Evolutionary conservation across 495 filamentous ascomycete species (phyloP).

Genomic region (Penicillium chermesinum): DNA sequence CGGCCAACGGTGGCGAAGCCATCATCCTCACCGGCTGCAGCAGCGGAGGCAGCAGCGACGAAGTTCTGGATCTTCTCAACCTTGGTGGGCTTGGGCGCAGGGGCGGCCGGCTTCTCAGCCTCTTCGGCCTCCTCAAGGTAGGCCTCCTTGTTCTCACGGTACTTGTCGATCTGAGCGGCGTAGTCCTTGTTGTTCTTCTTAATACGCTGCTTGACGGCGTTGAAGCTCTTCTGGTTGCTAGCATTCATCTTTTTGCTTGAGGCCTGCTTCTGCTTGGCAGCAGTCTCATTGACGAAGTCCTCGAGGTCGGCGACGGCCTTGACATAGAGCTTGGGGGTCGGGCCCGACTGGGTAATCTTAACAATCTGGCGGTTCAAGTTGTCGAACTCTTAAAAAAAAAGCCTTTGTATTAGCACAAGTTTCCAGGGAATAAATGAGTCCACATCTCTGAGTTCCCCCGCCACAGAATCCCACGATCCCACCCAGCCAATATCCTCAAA

Average conservation of each 20-base stretch:
- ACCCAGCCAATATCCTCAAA: neutral
- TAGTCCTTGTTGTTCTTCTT: conserved; percentile 98
- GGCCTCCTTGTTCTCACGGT: conserved; percentile 72
- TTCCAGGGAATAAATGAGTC: neutral
- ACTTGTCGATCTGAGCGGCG: conserved; percentile 77
- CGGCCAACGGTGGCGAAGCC: conserved; percentile 83
- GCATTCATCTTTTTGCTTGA: conserved; percentile 98
- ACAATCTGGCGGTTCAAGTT: conserved; percentile 88
- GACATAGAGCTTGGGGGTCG: conserved; percentile 83
- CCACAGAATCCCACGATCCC: neutral
- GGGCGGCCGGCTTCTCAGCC: conserved; percentile 46
- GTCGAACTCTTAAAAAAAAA: conserved; percentile 70
- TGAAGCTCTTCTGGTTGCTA: conserved; percentile 86
- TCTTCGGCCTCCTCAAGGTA: conserved; percentile 85
- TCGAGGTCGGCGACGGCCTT: conserved; percentile 91
- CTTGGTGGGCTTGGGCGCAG: conserved; percentile 35
- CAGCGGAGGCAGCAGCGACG: conserved; percentile 35
- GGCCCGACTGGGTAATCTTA: conserved; percentile 70
- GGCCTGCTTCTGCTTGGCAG: conserved; percentile 83
- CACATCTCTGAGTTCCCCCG: neutral
- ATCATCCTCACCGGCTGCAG: conserved; percentile 65
- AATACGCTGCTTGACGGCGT: conserved; percentile 93
- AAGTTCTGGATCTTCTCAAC: conserved; percentile 40
- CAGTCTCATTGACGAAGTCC: conserved; percentile 89
- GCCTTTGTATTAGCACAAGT: conserved; percentile 16